These are phyloP conservation scores for Spathaspora arborariae DNA, from an alignment of 805 yeast genomes.

Conservation along the genomic window DNA sequence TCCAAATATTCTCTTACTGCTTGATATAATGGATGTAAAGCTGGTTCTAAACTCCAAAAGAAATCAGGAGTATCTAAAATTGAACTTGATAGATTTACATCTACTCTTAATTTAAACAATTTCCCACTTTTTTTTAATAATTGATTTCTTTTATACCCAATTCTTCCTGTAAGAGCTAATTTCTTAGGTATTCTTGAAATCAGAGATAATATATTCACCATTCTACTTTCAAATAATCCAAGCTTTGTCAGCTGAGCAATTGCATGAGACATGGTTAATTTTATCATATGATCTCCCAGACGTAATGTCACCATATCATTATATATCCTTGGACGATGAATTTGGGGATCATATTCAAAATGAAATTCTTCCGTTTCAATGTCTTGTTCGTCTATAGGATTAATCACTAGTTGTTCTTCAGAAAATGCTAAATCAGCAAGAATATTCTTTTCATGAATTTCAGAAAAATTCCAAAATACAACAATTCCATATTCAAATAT, in stretches of 20 bases:
- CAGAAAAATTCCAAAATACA: constrained; percentile 97
- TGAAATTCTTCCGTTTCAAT: constrained; percentile 89
- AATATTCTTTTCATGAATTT: constrained; percentile 86
- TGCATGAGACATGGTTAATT: constrained; percentile 91
- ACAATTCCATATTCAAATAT: constrained; percentile 90
- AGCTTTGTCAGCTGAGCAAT: constrained; percentile 94
- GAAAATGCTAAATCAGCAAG: constrained; percentile 89
- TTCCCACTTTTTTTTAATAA: constrained; percentile 85
- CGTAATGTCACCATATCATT: constrained; percentile 92
- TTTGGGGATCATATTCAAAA: constrained; percentile 62
- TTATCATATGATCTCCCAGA: constrained; percentile 88
- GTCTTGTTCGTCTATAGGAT: constrained; percentile 81
- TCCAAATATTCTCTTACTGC: constrained; percentile 92
- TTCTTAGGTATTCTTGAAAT: constrained; percentile 88
- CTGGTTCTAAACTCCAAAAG: constrained; percentile 94
- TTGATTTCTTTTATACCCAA: constrained; percentile 83
- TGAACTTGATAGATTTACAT: constrained; percentile 86
- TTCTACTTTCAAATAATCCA: constrained; percentile 85
- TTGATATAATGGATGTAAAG: constrained; percentile 83
- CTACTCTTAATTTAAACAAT: constrained; percentile 84
- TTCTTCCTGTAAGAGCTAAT: constrained; percentile 81
- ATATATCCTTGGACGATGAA: constrained; percentile 71
- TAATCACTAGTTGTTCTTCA: constrained; percentile 48
- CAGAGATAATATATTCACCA: constrained; percentile 77
- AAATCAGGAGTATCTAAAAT: constrained; percentile 94